A percentile compares a stretch with the other conserved stretches of the same genome.
Conservation (phyloP, 75 land plant species). For the Isoetes taiwanensis region DNA sequence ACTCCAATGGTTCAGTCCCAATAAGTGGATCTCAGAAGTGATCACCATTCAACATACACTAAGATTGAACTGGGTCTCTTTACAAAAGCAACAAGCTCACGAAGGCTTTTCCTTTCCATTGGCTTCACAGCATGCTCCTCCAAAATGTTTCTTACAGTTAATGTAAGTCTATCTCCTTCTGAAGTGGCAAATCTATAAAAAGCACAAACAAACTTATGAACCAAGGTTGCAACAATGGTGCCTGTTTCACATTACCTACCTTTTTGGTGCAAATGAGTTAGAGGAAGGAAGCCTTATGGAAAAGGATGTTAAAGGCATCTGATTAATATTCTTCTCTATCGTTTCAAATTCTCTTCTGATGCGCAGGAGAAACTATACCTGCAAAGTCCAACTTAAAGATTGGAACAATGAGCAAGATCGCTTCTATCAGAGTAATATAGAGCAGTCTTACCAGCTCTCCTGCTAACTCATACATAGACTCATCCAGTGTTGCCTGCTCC, state of each 20-base stretch:
- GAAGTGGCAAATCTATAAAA: too few relatives aligned
- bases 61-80: constrained; percentile 96
- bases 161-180: constrained; percentile 71
- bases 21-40: too few relatives aligned
- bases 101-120: constrained; percentile 84
- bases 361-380: constrained; percentile 90
- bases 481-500: constrained; percentile 90
- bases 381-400: constrained; percentile 3
- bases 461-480: constrained; percentile 93
- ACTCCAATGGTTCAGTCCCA: too few relatives aligned
- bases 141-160: constrained; percentile 79
- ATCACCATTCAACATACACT: constrained; percentile 72
- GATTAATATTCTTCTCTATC: constrained; percentile 43
- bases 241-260: too few relatives aligned
- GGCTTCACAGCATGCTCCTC: constrained; percentile 89
- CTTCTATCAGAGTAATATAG: background rate
- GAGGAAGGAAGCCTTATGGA: constrained; percentile 24
- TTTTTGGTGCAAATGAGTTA: background rate
- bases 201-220: background rate
- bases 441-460: constrained; percentile 73
- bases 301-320: constrained; percentile 54
- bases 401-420: too few relatives aligned
- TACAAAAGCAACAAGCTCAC: constrained; percentile 95
- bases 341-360: constrained; percentile 84
- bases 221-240: background rate